phyloP scores from a whole-genome alignment of 2,329 filamentous ascomycete species.

The Pyricularia grisea region DNA sequence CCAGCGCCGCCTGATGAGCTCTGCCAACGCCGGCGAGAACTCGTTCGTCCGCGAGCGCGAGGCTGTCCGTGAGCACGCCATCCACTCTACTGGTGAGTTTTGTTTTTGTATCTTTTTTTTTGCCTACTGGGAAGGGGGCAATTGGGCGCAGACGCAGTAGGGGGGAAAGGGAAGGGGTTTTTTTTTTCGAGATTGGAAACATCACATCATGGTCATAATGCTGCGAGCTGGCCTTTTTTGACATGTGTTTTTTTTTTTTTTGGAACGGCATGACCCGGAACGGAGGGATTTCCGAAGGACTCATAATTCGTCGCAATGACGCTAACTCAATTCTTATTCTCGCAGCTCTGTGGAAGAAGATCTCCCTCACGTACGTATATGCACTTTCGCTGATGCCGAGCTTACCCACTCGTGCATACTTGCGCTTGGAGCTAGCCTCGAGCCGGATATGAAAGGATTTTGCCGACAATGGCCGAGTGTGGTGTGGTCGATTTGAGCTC shows the following conservation, averaged over 20 bases:
- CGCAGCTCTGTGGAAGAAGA: conserved; percentile 87
- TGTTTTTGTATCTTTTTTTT: background rate
- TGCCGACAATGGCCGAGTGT: background rate
- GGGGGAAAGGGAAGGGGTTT: background rate
- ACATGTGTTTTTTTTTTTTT: background rate
- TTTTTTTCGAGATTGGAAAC: no score
- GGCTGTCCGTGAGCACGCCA: conserved; percentile 86
- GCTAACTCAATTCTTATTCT: background rate
- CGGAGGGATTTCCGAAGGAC: background rate
- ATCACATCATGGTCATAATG: background rate
- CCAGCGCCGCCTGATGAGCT: conserved; percentile 8
- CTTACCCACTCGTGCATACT: background rate
- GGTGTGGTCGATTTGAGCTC: background rate
- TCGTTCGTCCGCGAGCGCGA: conserved; percentile 87
- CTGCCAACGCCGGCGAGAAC: conserved; percentile 56
- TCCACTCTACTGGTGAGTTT: conserved; percentile 67
- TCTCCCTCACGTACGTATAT: conserved; percentile 79
- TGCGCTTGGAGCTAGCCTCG: background rate
- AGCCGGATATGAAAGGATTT: background rate
- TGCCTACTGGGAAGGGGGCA: background rate
- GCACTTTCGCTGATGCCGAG: background rate
- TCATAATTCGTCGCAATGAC: background rate
- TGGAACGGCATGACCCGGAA: background rate
- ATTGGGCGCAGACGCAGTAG: background rate
- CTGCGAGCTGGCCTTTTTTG: background rate